Evolutionary conservation across 768 basidiomycete genomes (phyloP).

Genomic region (Collybia sp.): DNA sequence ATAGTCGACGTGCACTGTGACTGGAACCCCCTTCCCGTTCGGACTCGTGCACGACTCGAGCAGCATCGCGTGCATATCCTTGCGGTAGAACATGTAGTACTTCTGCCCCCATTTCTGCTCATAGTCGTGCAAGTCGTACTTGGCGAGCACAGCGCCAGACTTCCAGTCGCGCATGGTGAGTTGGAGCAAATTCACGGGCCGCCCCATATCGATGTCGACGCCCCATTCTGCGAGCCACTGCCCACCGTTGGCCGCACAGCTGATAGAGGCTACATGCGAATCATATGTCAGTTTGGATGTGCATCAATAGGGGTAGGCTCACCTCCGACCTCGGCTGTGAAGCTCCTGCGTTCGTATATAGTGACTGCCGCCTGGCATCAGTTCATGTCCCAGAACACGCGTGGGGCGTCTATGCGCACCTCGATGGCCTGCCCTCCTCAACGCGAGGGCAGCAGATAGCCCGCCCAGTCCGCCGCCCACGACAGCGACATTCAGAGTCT

Average conservation of each 20-base stretch:
- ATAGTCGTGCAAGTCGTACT: slow-evolving; percentile 24
- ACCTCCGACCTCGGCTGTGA: slow-evolving; percentile 24
- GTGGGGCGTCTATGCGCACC: not conserved
- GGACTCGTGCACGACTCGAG: slow-evolving; percentile 18
- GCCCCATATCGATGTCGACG: slow-evolving; percentile 23
- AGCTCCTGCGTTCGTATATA: slow-evolving; percentile 22
- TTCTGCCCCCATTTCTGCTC: slow-evolving; percentile 21
- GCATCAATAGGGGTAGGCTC: not conserved
- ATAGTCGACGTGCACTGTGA: slow-evolving; percentile 19
- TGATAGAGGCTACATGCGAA: slow-evolving; percentile 18
- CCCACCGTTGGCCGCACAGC: slow-evolving; percentile 28
- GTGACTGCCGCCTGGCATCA: slow-evolving; percentile 13
- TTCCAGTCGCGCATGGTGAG: slow-evolving; percentile 30
- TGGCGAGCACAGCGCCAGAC: slow-evolving; percentile 22
- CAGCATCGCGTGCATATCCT: slow-evolving; percentile 25
- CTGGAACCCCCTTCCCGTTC: slow-evolving; percentile 20
- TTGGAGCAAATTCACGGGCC: slow-evolving; percentile 24
- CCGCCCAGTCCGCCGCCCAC: slow-evolving; percentile 21
- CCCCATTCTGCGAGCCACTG: slow-evolving; percentile 28
- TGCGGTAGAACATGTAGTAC: slow-evolving; percentile 26
- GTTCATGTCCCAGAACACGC: not conserved
- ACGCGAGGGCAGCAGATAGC: slow-evolving; percentile 19
- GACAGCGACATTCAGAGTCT: slow-evolving; percentile 14
- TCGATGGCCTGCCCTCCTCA: slow-evolving; percentile 25
- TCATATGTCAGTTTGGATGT: not conserved